Percentiles rank a stretch among this genome's conserved stretches.
These are phyloP conservation scores for Debaryomyces psychrophilus DNA, from an alignment of 1,139 yeast genomes.

Conservation along the genomic window DNA sequence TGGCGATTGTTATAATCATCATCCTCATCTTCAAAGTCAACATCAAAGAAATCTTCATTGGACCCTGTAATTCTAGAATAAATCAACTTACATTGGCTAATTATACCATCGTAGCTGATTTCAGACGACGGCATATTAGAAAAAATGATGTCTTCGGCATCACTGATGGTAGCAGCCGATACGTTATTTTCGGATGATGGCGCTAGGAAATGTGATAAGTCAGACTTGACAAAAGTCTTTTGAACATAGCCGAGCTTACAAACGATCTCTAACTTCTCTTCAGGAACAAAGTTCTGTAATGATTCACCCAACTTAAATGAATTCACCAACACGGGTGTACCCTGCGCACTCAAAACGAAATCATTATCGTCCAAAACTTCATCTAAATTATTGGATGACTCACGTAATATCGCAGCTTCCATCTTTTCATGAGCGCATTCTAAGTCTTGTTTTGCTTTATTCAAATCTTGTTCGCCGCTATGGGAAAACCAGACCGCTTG, in stretches of 20 bases:
- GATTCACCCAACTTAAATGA: constrained; percentile 87
- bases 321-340: constrained; percentile 66
- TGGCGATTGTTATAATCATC: constrained; percentile 27
- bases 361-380: constrained; percentile 55
- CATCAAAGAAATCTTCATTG: constrained; percentile 93
- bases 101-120: constrained; percentile 86
- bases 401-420: constrained; percentile 80
- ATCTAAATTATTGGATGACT: constrained; percentile 57
- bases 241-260: constrained; percentile 84
- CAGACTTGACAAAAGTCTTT: constrained; percentile 54
- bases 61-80: constrained; percentile 84
- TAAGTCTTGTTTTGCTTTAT: constrained; percentile 71
- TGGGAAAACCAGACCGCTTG: constrained; percentile 91
- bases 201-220: constrained; percentile 42
- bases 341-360: constrained; percentile 55
- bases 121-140: constrained; percentile 79
- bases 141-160: constrained; percentile 55
- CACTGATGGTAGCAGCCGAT: constrained; percentile 32
- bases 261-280: constrained; percentile 73
- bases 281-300: constrained; percentile 80
- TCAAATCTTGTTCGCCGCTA: constrained; percentile 69
- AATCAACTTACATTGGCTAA: constrained; percentile 76
- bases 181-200: constrained; percentile 39
- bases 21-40: constrained; percentile 93
- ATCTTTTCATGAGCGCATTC: constrained; percentile 79